Evolutionary conservation across 305 asterid species (phyloP).

Genomic region (Fraxinus baroniana): DNA sequence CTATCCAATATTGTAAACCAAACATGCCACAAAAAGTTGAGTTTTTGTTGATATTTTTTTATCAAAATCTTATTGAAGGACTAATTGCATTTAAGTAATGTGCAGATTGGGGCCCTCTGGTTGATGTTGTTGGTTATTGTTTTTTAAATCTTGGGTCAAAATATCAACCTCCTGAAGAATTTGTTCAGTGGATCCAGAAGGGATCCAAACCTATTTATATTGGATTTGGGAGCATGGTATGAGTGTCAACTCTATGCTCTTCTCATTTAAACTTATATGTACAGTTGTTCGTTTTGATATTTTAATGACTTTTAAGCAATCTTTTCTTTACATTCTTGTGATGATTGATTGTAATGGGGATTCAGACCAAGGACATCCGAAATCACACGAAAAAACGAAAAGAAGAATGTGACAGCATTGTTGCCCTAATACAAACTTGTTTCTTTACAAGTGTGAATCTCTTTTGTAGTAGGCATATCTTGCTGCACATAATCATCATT

Average conservation of each 20-base stretch:
- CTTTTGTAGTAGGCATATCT: background rate
- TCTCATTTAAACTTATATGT: background rate
- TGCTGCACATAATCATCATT: background rate
- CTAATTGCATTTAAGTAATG: conserved; percentile 27
- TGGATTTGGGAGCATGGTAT: conserved; percentile 98
- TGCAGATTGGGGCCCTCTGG: conserved; percentile 94
- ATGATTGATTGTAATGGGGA: background rate
- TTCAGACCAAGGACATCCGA: background rate
- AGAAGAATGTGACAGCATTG: background rate
- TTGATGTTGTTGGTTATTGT: conserved; percentile 96
- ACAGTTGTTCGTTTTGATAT: background rate
- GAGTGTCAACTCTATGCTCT: conserved; percentile 2
- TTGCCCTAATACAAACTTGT: background rate
- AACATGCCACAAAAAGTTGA: background rate
- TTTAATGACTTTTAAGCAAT: conserved; percentile 3
- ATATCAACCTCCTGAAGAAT: conserved; percentile 72
- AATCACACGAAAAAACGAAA: background rate
- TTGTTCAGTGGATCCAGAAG: conserved; percentile 68
- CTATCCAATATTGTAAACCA: background rate
- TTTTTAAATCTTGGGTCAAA: conserved; percentile 71
- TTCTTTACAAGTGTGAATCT: background rate
- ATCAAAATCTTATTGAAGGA: background rate
- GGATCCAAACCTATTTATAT: conserved; percentile 80
- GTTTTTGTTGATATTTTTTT: background rate
- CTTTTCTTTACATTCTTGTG: background rate